A percentile compares a stretch with the other conserved stretches of the same genome.
Conservation (phyloP, 179 eudicot genomes). For the Pouteria campechiana region DNA sequence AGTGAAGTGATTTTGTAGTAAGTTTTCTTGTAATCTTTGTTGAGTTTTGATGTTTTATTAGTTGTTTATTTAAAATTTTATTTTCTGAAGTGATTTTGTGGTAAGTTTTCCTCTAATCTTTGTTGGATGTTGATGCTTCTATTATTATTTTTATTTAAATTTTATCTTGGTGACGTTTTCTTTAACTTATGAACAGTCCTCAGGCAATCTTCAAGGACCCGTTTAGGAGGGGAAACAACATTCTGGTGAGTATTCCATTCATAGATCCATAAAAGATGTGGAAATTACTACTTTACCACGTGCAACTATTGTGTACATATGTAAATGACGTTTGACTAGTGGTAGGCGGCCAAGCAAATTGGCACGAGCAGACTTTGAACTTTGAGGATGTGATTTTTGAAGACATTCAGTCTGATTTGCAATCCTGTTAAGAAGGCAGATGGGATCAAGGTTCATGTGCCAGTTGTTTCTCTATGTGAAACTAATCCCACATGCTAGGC, state of each 20-base stretch:
- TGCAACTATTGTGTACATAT: not conserved
- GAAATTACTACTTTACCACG: not conserved
- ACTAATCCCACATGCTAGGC: no score
- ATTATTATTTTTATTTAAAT: not conserved
- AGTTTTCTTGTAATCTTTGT: not conserved
- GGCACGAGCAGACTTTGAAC: no score
- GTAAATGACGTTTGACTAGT: no score
- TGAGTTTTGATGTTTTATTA: not conserved
- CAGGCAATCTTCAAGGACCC: slow-evolving; percentile 69
- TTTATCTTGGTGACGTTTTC: not conserved
- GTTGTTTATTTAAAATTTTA: no score
- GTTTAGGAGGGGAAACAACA: slow-evolving; percentile 64
- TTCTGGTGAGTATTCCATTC: slow-evolving; percentile 45
- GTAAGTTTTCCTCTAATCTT: not conserved
- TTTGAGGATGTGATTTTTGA: no score
- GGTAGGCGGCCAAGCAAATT: no score
- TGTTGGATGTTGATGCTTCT: not conserved
- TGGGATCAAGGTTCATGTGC: no score
- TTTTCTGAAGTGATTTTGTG: no score
- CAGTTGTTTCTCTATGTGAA: no score
- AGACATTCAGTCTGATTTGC: no score
- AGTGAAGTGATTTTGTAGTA: slow-evolving; percentile 68
- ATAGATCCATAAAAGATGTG: no score
- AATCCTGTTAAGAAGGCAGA: no score
- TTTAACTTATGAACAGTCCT: slow-evolving; percentile 30